Evolutionary conservation across 108 stramenopile genomes (phyloP), one percentile per base, ranked within the genome.

Genomic region (Nitzschia sp.): DNA sequence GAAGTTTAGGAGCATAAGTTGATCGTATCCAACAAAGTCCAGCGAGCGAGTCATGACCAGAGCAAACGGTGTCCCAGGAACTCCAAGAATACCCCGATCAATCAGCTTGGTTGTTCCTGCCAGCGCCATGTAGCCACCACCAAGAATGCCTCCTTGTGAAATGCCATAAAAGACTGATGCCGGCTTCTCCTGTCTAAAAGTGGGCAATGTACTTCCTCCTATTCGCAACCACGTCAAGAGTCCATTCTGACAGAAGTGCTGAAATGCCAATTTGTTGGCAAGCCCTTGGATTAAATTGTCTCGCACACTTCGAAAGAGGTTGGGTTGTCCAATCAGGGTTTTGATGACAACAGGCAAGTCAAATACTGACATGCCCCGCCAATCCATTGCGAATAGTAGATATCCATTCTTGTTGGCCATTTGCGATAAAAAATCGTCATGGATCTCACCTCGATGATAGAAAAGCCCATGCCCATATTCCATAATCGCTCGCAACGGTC

Each of bases 401-500:
- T 85, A 87, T 15, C 83, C 87, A 46, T 82, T 76, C 21, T 77
- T 36, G 77, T 91, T 67, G 24, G 83, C 86, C 76, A 86, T 56
- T 49, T 33, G 70, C 4, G 35, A 60, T 0, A 82, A 35, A 34
- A 75, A 81, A 13, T 49, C 21, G 42, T 72, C 60, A 0, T 27
- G 27, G 19, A 77, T 55, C 68, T 88, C 83, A 15, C 2, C 66
- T 6, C 88, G 77, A 65, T 70, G 78, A 46, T 68, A 79, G 33
- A 94, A 91, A 33, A 94, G 73, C 8, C 89, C 89, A 68, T 94
- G 93, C 17, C 93, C 93, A 65, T 72, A 90, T 46, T 94, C 87
- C 55, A 94, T 71, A 24, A 91, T 71, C 13, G 85, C 75, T 18
- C 78, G 62, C 18, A 89, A 21, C 8, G 21, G 62, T 36, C 75